Evolutionary conservation across 345 rosid species (phyloP), one percentile per base, ranked within the genome.

Genomic region (Eucalyptus rudis): DNA sequence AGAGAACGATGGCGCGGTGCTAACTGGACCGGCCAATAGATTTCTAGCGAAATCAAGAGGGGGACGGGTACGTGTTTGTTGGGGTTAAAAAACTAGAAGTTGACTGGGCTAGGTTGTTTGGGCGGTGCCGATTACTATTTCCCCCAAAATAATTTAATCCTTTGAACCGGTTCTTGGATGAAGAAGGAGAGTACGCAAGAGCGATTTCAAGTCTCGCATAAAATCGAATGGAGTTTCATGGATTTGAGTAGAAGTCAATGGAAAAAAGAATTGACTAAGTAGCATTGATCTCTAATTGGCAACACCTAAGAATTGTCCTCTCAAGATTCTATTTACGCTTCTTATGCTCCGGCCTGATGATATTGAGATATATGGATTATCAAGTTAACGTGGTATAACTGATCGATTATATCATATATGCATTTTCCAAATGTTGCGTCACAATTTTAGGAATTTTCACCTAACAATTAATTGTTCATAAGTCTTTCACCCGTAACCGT

Each of bases 381-480:
- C 12, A 10, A 36, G 15, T 76, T 36, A 1, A 76, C 1, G 3
- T 10, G 27, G 8, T 2, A 19, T 36, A 20, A 24, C 27, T 0
- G 5, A 76, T 76, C 14, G 10, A 36, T 36, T 20, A 5, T 11
- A 10, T 36, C 12, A 31, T 4, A 71, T 24, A 19, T 19, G 8
- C 4, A 19, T 19, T 36, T 22, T 43, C 3, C 4, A 3, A 76
- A 19, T 40, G 27, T 76, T 1, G 1, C 27, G 1, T 20, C 7
- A 7, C 3, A 33, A 71, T 33, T 33, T 71, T 19, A 4, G 44
- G 8, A 71, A 71, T 71, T 36, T 71, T 33, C 7, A 9, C 25
- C 45, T 22, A 19, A 10, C 2, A 5, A 33, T 17, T 2, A 31
- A 36, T 33, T 33, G 27, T 10, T 19, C 47, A 0, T 10, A 1